These are phyloP conservation scores for Lentinula lateritia DNA, from an alignment of 768 basidiomycete species.

Conservation along the genomic window DNA sequence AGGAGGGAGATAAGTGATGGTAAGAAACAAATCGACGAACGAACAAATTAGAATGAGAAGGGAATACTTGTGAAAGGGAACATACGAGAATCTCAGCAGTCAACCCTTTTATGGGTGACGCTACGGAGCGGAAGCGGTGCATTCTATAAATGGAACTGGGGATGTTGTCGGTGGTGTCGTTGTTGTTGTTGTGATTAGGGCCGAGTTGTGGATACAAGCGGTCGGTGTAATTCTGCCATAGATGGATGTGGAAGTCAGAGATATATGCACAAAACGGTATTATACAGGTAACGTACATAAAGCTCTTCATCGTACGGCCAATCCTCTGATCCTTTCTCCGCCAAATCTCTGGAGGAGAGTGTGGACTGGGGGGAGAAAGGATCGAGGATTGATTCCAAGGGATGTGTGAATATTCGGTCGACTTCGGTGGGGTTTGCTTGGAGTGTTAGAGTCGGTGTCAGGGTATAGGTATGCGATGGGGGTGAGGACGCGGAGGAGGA, in stretches of 20 bases:
- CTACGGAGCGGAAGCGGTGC: slow-evolving; percentile 76
- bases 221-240: slow-evolving; percentile 51
- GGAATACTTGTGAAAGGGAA: not conserved
- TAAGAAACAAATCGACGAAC: not conserved
- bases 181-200: not conserved
- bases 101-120: slow-evolving; percentile 79
- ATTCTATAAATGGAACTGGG: slow-evolving; percentile 52
- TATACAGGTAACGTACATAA: slow-evolving; percentile 40
- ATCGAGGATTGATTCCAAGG: slow-evolving; percentile 67
- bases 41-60: not conserved
- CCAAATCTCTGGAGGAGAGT: slow-evolving; percentile 36
- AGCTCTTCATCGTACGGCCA: slow-evolving; percentile 77
- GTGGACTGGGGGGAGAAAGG: slow-evolving; percentile 46
- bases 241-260: not conserved
- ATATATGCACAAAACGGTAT: too few relatives aligned
- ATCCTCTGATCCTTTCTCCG: slow-evolving; percentile 53
- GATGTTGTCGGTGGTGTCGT: too few relatives aligned
- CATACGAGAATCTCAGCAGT: slow-evolving; percentile 79
- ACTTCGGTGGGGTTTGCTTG: slow-evolving; percentile 56
- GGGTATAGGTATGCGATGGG: too few relatives aligned
- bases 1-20: not conserved
- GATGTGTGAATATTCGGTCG: slow-evolving; percentile 74
- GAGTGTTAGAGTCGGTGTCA: not conserved
- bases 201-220: slow-evolving; percentile 39
- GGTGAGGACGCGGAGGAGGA: not conserved